Percentiles rank a stretch among this genome's conserved stretches.
Conservation (phyloP, 345 rosid genomes). For the Leavenworthia alabamica region DNA sequence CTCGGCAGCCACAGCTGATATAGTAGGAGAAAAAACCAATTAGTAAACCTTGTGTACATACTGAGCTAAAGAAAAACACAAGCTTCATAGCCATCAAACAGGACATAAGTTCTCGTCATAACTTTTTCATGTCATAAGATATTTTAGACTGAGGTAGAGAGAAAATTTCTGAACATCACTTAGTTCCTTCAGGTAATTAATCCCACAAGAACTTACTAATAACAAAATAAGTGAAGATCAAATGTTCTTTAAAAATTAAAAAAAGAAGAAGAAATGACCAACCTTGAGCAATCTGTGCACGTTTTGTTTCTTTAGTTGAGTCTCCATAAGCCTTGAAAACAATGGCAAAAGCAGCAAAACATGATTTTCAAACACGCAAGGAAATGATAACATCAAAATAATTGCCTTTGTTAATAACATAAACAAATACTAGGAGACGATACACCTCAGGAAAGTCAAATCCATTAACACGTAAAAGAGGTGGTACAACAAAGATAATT, state of each 20-base stretch:
- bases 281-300: conserved; percentile 97
- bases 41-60: conserved; percentile 3
- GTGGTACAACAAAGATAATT: neutral
- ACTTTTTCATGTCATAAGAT: neutral
- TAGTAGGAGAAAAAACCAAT: conserved; percentile 1
- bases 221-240: neutral
- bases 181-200: neutral
- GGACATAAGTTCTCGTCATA: neutral
- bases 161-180: neutral
- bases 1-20: conserved; percentile 77
- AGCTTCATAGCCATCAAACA: neutral
- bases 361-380: conserved; percentile 6
- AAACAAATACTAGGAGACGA: neutral
- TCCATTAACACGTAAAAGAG: neutral
- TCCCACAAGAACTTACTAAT: neutral
- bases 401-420: neutral
- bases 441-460: conserved; percentile 1
- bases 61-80: neutral
- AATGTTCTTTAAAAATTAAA: neutral
- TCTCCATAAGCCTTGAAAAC: conserved; percentile 77
- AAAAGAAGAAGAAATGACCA: conserved; percentile 15
- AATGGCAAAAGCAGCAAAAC: conserved; percentile 21
- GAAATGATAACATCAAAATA: neutral
- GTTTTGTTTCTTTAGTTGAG: conserved; percentile 86
- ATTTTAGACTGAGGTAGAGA: neutral